Percentiles rank a stretch among this genome's conserved stretches.
These are phyloP conservation scores for Aureobasidium melanogenum DNA, from an alignment of 2,329 filamentous ascomycete species.

Conservation along the genomic window DNA sequence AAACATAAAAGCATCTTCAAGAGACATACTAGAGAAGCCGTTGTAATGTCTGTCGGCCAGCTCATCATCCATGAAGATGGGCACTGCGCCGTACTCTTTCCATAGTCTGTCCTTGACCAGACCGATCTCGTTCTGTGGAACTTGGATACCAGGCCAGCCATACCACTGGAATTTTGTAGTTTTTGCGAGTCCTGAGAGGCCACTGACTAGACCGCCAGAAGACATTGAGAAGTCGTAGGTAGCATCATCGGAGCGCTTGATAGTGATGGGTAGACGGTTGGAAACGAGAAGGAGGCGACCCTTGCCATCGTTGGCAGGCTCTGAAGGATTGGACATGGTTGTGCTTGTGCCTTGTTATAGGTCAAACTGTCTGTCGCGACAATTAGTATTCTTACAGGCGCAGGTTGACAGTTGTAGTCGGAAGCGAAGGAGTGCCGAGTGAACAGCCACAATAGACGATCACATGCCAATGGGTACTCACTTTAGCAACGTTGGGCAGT, in stretches of 20 bases:
- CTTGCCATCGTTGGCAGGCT: slow-evolving; percentile 21
- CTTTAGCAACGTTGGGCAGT: neutral
- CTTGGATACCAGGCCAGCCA: slow-evolving; percentile 89
- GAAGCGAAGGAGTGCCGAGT: neutral
- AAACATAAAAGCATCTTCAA: neutral
- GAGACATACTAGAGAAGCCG: slow-evolving; percentile 75
- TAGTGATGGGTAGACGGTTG: slow-evolving; percentile 91
- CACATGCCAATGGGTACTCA: slow-evolving; percentile 2
- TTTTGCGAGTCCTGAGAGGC: slow-evolving; percentile 83
- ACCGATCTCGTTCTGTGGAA: slow-evolving; percentile 73
- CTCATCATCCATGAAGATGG: slow-evolving; percentile 89
- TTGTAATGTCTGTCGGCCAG: slow-evolving; percentile 95
- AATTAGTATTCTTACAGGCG: neutral
- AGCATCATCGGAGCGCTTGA: slow-evolving; percentile 86
- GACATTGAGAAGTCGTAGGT: slow-evolving; percentile 94
- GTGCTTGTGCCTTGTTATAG: neutral
- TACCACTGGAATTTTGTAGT: slow-evolving; percentile 97
- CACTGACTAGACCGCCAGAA: slow-evolving; percentile 89
- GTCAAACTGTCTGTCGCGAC: neutral
- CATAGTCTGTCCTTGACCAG: slow-evolving; percentile 69
- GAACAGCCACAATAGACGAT: neutral
- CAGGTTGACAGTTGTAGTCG: neutral
- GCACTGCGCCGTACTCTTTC: slow-evolving; percentile 80
- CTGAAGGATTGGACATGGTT: slow-evolving; percentile 2
- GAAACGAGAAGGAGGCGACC: slow-evolving; percentile 72